These are phyloP conservation scores for Choiromyces venosus DNA, from an alignment of 495 filamentous ascomycete species.

Conservation along the genomic window DNA sequence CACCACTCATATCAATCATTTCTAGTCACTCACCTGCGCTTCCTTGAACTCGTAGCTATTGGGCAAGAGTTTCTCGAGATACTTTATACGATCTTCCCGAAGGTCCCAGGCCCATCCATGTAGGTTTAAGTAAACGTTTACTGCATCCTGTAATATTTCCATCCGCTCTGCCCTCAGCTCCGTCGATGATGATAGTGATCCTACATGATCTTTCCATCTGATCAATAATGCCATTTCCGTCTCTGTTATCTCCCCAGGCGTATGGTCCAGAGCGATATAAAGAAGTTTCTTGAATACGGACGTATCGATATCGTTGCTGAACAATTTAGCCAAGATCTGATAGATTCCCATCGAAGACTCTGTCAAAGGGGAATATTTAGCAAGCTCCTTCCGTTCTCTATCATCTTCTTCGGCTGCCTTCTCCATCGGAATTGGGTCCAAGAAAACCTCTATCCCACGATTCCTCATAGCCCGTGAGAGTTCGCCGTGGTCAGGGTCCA, in stretches of 20 bases:
- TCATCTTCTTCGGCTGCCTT: constrained; percentile 46
- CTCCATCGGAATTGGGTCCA: constrained; percentile 48
- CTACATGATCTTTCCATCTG: constrained; percentile 26
- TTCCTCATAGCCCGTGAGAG: constrained; percentile 96
- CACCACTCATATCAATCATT: constrained; percentile 2
- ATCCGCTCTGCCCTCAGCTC: neutral
- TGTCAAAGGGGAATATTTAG: constrained; percentile 25
- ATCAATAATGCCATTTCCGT: constrained; percentile 25
- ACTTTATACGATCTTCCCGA: neutral
- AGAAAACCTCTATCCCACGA: constrained; percentile 80
- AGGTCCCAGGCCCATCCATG: neutral
- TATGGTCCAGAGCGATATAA: constrained; percentile 23
- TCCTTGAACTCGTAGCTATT: constrained; percentile 35
- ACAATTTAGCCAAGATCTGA: constrained; percentile 24
- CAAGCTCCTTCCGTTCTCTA: constrained; percentile 43
- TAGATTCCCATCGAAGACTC: constrained; percentile 30
- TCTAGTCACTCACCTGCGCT: constrained; percentile 51
- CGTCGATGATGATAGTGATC: neutral
- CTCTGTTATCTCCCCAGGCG: constrained; percentile 14
- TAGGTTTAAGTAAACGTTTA: neutral
- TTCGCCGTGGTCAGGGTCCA: constrained; percentile 89
- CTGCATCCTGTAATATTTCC: neutral
- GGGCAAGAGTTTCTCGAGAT: constrained; percentile 1
- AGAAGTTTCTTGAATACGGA: constrained; percentile 26
- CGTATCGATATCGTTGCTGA: constrained; percentile 7